Conservation (phyloP, 2,329 filamentous ascomycete species). For the Cryphonectria nitschkei region DNA sequence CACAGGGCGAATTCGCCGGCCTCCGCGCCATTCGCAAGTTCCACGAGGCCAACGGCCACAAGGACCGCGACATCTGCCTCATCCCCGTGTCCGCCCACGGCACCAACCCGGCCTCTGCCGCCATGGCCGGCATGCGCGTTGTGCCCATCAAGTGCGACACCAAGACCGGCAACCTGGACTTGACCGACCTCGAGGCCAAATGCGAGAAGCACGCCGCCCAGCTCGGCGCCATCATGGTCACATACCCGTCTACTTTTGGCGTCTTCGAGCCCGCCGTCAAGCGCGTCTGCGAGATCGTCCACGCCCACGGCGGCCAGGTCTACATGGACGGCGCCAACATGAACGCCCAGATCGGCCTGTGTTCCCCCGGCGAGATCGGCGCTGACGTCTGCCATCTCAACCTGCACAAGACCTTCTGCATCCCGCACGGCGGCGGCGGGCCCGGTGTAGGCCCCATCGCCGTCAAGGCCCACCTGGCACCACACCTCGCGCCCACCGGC, state of each 20-base stretch:
- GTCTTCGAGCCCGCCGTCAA: slow-evolving; percentile 92
- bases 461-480: slow-evolving; percentile 78
- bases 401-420: slow-evolving; percentile 98
- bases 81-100: slow-evolving; percentile 96
- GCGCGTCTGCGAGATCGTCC: slow-evolving; percentile 82
- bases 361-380: slow-evolving; percentile 91
- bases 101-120: slow-evolving; percentile 92
- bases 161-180: slow-evolving; percentile 85
- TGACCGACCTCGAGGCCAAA: slow-evolving; percentile 83
- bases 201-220: slow-evolving; percentile 86
- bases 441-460: slow-evolving; percentile 94
- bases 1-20: slow-evolving; percentile 93
- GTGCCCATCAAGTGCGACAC: slow-evolving; percentile 89
- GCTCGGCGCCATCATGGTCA: slow-evolving; percentile 93
- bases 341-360: slow-evolving; percentile 96
- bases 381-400: slow-evolving; percentile 97
- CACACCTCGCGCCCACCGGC: slow-evolving; percentile 68
- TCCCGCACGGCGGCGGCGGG: slow-evolving; percentile 92
- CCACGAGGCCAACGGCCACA: slow-evolving; percentile 68
- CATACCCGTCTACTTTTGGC: slow-evolving; percentile 92
- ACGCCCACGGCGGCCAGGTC: slow-evolving; percentile 86
- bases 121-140: slow-evolving; percentile 95
- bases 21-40: slow-evolving; percentile 86
- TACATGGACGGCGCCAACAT: slow-evolving; percentile 99
- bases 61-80: slow-evolving; percentile 86